Evolutionary conservation across 192 early-diverging fungal species (phyloP).

Genomic region (Backusella mclennaniae): DNA sequence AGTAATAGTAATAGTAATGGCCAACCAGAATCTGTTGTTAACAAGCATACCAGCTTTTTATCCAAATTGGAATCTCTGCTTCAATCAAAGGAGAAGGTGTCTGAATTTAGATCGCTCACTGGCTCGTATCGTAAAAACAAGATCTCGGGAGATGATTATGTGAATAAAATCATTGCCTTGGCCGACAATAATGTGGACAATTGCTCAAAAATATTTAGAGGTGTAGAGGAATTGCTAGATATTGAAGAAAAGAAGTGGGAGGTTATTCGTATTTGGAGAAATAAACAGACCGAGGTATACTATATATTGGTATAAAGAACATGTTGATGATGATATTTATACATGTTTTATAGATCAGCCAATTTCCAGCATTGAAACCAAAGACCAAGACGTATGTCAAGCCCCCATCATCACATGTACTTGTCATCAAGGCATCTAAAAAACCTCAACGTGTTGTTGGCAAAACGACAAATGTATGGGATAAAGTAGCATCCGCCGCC

Average conservation of each 20-base stretch:
- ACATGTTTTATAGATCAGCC: conserved; percentile 10
- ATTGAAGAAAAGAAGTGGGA: conserved; percentile 52
- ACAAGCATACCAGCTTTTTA: conserved; percentile 35
- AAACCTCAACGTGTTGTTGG: conserved; percentile 13
- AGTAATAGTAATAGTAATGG: not conserved
- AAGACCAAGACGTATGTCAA: conserved; percentile 14
- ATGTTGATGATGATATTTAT: not conserved
- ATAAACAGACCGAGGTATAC: conserved; percentile 57
- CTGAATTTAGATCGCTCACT: conserved; percentile 50
- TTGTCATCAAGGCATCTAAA: conserved; percentile 65
- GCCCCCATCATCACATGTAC: conserved; percentile 51
- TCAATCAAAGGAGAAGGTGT: conserved; percentile 33
- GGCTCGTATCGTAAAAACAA: conserved; percentile 43
- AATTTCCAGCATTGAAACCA: conserved; percentile 19
- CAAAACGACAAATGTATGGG: conserved; percentile 43
- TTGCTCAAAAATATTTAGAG: conserved; percentile 48
- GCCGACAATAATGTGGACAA: conserved; percentile 39
- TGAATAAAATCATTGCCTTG: conserved; percentile 39
- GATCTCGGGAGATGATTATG: conserved; percentile 40
- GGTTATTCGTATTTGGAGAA: conserved; percentile 64
- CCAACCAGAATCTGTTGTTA: not conserved
- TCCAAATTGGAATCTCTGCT: conserved; percentile 39
- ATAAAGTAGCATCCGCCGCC: conserved; percentile 44
- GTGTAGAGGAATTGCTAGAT: conserved; percentile 50
- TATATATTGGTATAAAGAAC: not conserved